Percentiles rank a stretch among this genome's conserved stretches.
Evolutionary conservation across 352 stramenopile genomes (phyloP).

Genomic region (Pythium brachiatum): DNA sequence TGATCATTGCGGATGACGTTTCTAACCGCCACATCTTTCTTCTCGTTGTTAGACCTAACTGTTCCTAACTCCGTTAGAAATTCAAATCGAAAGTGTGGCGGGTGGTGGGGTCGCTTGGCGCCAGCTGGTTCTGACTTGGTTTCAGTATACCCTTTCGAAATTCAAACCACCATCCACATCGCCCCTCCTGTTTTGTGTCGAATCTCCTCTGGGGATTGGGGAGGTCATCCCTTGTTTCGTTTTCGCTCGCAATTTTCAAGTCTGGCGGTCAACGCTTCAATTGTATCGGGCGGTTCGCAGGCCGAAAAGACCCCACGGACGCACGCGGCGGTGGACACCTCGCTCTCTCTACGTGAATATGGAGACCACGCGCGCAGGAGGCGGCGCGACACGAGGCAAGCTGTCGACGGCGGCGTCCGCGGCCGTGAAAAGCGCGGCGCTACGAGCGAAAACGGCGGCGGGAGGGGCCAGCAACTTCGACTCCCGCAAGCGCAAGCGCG

Average conservation of each 20-base stretch:
- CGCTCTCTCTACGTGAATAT: conserved; percentile 3
- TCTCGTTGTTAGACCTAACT: background rate
- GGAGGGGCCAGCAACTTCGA: conserved; percentile 14
- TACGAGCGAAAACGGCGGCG: conserved; percentile 2
- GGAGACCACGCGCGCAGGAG: conserved; percentile 4
- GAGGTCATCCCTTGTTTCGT: conserved; percentile 31
- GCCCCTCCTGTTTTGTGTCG: conserved; percentile 15
- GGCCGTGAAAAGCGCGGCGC: conserved; percentile 4
- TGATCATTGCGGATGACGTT: conserved; percentile 10
- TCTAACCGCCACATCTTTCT: background rate
- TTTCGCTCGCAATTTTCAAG: conserved; percentile 28
- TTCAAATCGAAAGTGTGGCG: conserved; percentile 16
- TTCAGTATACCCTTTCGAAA: conserved; percentile 38
- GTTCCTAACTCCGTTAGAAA: conserved; percentile 12
- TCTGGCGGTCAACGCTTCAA: conserved; percentile 12
- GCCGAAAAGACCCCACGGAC: conserved; percentile 6
- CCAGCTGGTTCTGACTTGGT: conserved; percentile 28
- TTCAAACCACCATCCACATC: conserved; percentile 32
- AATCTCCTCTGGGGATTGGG: background rate
- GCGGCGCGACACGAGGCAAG: background rate
- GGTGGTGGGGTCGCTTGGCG: background rate
- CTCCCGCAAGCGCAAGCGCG: conserved; percentile 73
- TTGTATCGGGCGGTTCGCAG: conserved; percentile 2
- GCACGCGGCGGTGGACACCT: background rate
- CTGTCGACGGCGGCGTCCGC: background rate